These are phyloP conservation scores for Ananas comosus DNA, from an alignment of 176 grass and related monocot genomes.

Conservation along the genomic window DNA sequence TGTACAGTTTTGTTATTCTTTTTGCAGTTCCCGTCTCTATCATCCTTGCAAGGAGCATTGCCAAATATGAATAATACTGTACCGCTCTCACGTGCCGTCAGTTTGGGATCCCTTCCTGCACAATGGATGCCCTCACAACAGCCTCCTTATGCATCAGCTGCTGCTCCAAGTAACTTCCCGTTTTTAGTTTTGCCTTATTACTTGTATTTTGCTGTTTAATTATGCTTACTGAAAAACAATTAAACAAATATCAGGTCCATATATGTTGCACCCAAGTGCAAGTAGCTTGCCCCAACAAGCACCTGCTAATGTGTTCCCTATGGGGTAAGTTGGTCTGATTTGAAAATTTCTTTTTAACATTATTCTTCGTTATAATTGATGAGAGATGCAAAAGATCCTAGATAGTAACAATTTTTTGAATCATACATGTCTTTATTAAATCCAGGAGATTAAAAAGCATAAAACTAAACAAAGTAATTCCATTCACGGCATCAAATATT, in stretches of 20 bases:
- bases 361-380: not conserved
- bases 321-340: slow-evolving; percentile 22
- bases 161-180: slow-evolving; percentile 24
- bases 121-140: slow-evolving; percentile 25
- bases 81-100: slow-evolving; percentile 11
- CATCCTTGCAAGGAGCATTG: slow-evolving; percentile 55
- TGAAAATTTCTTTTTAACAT: slow-evolving; percentile 13
- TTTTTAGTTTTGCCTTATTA: slow-evolving; percentile 13
- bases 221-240: slow-evolving; percentile 4
- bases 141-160: slow-evolving; percentile 7
- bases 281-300: slow-evolving; percentile 25
- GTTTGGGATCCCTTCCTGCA: slow-evolving; percentile 21
- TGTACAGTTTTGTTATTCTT: not conserved
- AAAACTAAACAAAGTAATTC: not conserved
- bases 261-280: slow-evolving; percentile 27
- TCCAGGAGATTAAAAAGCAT: not conserved
- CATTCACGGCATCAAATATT: no score
- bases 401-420: not conserved
- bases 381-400: not conserved
- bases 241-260: slow-evolving; percentile 23
- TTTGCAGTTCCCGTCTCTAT: slow-evolving; percentile 44
- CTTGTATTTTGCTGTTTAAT: slow-evolving; percentile 4
- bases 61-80: slow-evolving; percentile 22
- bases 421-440: not conserved
- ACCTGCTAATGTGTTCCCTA: slow-evolving; percentile 24